Percentiles rank a stretch among this genome's conserved stretches.
These are phyloP conservation scores for Sinapis alba DNA, from an alignment of 441 rosid genomes.

Conservation along the genomic window DNA sequence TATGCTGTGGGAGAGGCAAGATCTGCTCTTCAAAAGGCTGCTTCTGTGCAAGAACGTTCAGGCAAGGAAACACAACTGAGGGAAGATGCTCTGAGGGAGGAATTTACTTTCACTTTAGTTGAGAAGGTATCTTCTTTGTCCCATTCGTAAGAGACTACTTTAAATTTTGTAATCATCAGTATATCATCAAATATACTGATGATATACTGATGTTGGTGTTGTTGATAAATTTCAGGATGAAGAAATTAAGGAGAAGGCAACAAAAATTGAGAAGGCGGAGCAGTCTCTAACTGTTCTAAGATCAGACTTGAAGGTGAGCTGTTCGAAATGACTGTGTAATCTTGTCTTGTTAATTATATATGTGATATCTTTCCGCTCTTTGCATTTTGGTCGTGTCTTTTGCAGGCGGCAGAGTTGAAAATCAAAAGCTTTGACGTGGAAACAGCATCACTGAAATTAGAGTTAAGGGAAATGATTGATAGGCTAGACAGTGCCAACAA, in stretches of 20 bases:
- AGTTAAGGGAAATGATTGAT: constrained; percentile 62
- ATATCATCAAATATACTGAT: constrained; percentile 1
- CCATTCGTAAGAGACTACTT: neutral
- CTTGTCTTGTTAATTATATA: neutral
- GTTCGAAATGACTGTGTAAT: constrained; percentile 4
- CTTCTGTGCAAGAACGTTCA: constrained; percentile 77
- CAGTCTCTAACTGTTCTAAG: constrained; percentile 76
- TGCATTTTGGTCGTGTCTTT: constrained; percentile 23
- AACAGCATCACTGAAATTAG: constrained; percentile 62
- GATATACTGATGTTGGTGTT: too few relatives aligned
- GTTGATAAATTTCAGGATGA: constrained; percentile 66
- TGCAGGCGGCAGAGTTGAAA: constrained; percentile 94
- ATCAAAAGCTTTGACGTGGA: constrained; percentile 75
- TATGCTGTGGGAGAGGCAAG: constrained; percentile 88
- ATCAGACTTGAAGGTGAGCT: constrained; percentile 82
- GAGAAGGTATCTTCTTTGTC: constrained; percentile 60
- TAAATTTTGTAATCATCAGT: neutral
- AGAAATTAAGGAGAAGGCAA: constrained; percentile 71
- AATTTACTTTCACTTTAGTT: constrained; percentile 60
- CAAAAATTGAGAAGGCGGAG: constrained; percentile 77
- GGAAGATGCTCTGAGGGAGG: constrained; percentile 88
- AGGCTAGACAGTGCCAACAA: constrained; percentile 69
- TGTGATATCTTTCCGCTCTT: neutral
- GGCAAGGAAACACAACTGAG: constrained; percentile 83
- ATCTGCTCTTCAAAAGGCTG: constrained; percentile 94